Evolutionary conservation across 2,329 filamentous ascomycete species (phyloP).

Genomic region (Elsinoe arachidis): DNA sequence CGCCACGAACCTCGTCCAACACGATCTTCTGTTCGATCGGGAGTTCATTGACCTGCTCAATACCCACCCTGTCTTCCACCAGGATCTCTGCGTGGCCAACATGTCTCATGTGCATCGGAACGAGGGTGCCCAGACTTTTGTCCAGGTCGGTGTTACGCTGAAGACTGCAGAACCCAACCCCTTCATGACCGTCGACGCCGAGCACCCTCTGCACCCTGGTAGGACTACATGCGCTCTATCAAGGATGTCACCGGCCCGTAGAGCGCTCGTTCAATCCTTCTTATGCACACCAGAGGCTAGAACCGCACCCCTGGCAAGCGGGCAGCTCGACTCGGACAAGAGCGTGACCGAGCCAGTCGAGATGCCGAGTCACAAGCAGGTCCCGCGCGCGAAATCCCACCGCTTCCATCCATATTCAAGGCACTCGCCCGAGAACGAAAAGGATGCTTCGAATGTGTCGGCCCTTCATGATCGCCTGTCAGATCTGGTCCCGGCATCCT

Average conservation of each 20-base stretch:
- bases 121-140: slow-evolving; percentile 1
- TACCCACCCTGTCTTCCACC: neutral
- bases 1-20: neutral
- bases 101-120: neutral
- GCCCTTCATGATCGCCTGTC: no score
- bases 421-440: no score
- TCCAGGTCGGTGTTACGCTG: neutral
- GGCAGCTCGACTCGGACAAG: no score
- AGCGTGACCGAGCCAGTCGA: no score
- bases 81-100: slow-evolving; percentile 2
- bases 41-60: neutral
- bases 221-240: neutral
- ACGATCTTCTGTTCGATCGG: neutral
- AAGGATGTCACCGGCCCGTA: neutral
- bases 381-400: no score
- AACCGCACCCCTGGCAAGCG: no score
- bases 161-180: neutral
- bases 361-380: no score
- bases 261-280: neutral
- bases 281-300: neutral
- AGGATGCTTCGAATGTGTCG: no score
- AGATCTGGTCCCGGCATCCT: no score
- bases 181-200: neutral
- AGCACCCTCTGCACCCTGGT: neutral
- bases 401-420: no score